Conservation (phyloP, 139 green algal species). For the Zygnema circumcarinatum region DNA sequence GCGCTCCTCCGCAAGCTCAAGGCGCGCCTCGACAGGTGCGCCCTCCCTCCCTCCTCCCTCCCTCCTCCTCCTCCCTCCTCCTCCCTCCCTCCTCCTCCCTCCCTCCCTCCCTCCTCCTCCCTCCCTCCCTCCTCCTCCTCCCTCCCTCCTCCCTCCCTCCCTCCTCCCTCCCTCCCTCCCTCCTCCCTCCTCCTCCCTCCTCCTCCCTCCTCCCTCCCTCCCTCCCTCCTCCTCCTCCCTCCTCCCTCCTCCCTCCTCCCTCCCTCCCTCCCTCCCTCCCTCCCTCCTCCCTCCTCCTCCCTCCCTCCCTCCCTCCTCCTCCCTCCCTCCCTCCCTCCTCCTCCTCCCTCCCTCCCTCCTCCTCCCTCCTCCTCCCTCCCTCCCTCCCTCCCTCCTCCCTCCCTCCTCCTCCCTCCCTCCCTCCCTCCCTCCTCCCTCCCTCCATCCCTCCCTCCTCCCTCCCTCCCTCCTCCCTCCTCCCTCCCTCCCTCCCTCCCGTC, state of each 20-base stretch:
- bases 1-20: constrained; percentile 30
- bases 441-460: background rate
- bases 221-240: background rate
- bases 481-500: background rate
- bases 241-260: constrained; percentile 13
- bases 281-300: background rate
- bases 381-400: background rate
- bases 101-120: background rate
- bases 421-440: background rate
- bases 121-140: background rate
- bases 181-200: background rate
- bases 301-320: background rate
- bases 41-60: background rate
- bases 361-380: background rate
- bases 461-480: background rate
- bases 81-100: background rate
- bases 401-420: background rate
- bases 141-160: background rate
- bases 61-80: background rate
- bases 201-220: background rate
- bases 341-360: background rate
- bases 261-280: background rate
- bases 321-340: background rate
- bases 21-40: constrained; percentile 33
- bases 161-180: background rate